Percentiles rank a stretch among this genome's conserved stretches.
These are phyloP conservation scores for Phytophthora sojae DNA, from an alignment of 352 stramenopile genomes.

Conservation along the genomic window DNA sequence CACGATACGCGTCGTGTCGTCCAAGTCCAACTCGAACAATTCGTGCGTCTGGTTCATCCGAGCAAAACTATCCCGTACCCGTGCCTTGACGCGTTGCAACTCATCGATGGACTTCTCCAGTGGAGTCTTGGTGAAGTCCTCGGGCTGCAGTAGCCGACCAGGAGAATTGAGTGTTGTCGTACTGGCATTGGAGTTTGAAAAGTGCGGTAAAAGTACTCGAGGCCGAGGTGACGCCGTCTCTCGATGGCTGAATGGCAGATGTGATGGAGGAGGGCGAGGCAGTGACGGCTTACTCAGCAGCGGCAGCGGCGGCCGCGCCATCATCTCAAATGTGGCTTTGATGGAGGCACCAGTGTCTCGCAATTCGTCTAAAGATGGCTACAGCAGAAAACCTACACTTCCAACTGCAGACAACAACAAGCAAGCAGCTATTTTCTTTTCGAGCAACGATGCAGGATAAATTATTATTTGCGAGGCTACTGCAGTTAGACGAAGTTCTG, in stretches of 20 bases:
- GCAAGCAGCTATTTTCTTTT: slow-evolving; percentile 9
- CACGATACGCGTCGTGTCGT: slow-evolving; percentile 33
- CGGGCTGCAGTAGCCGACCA: slow-evolving; percentile 21
- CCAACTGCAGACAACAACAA: neutral
- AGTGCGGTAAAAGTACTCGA: slow-evolving; percentile 35
- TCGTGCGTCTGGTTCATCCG: slow-evolving; percentile 48
- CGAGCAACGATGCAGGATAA: neutral
- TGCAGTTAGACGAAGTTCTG: slow-evolving; percentile 38
- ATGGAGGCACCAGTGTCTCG: neutral
- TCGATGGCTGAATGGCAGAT: slow-evolving; percentile 29
- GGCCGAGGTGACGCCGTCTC: slow-evolving; percentile 5
- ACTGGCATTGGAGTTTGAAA: slow-evolving; percentile 33
- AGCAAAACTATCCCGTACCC: slow-evolving; percentile 32
- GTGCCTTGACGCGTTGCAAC: slow-evolving; percentile 28
- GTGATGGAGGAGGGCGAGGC: slow-evolving; percentile 22
- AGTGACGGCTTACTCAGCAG: slow-evolving; percentile 10
- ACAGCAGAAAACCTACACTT: slow-evolving; percentile 18
- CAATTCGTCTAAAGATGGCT: slow-evolving; percentile 17
- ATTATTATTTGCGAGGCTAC: slow-evolving; percentile 1
- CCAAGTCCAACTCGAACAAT: slow-evolving; percentile 40
- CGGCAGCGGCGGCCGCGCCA: slow-evolving; percentile 25
- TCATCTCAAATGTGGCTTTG: slow-evolving; percentile 4
- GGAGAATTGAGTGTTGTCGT: neutral
- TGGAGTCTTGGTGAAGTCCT: slow-evolving; percentile 37
- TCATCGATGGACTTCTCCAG: slow-evolving; percentile 40